Base-by-base conservation (phyloP, 176 grass and related monocot genomes). In the Ensete ventricosum region DNA sequence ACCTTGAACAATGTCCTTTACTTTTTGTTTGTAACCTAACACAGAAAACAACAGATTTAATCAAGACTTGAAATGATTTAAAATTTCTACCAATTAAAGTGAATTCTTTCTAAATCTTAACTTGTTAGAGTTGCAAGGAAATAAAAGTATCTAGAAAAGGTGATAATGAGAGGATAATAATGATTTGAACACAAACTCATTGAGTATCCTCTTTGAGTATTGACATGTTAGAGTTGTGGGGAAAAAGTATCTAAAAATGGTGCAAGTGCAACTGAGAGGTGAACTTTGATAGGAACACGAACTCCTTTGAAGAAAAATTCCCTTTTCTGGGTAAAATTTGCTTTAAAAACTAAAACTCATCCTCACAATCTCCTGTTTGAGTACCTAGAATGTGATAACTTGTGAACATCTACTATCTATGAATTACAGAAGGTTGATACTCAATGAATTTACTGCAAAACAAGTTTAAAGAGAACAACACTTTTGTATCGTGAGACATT, bases 21-120 rank as follows among this genome's bases (percentile, higher is more conserved):
- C 91, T 51, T 91, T 99, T 70, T 86, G 83, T 64, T 19, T 86
- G 84, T 99, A 99, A 72, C 96, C 96, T 99, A 84, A 73, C 63
- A 67, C 11, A 54, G 17, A 72, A 83, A 17, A 20, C 19, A 73
- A 24, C 22, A 52, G 52, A 34, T 50, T 73, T 71, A n/a, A 63
- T 53, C 60, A 63, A 9, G 10, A 78, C 54, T 43, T 19, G 8
- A 11, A 9, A 51, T 17, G 14, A 69, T 50, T 50, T 16, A 27
- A 69, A 69, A 66, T 11, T 26, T 66, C 9, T 66, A 66, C 26
- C 11, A 26, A 27, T 14, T 9, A 66, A 43, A 43, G 34, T 23
- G 8, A 66, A 25, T 29, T 68, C 3, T 8, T 69, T 19, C 3
- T 16, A 7, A 69, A 8, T 9, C 8, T 20, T 29, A 0, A 29